phyloP scores from a whole-genome alignment of 495 filamentous ascomycete genomes.

The Articulospora tetracladia region DNA sequence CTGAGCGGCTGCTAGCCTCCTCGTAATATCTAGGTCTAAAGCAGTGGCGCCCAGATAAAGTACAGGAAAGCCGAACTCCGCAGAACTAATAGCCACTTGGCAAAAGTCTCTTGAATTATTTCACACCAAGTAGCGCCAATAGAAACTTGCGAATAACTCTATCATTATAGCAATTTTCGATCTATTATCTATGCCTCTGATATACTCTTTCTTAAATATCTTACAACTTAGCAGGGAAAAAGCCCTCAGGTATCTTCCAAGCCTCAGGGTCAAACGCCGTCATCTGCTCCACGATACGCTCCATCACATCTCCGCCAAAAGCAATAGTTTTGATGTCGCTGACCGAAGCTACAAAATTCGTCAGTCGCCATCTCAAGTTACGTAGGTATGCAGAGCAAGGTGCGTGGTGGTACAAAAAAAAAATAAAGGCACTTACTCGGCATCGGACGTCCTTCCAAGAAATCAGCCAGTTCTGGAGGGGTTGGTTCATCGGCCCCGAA shows the following conservation, averaged over 20 bases:
- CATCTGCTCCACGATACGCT: background rate
- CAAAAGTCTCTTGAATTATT: no score
- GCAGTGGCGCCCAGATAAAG: no score
- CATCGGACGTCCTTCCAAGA: background rate
- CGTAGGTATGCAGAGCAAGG: background rate
- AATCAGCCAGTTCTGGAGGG: background rate
- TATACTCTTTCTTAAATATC: background rate
- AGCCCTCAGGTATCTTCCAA: background rate
- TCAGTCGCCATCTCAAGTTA: background rate
- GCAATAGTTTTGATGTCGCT: background rate
- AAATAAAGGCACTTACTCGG: background rate
- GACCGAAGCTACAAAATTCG: background rate
- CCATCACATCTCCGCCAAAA: background rate
- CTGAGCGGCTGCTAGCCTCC: no score
- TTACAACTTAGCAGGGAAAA: background rate
- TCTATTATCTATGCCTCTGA: no score
- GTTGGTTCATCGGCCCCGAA: slow-evolving; percentile 24
- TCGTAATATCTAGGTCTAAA: no score
- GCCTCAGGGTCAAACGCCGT: background rate
- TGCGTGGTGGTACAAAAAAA: background rate
- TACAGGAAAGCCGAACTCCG: no score
- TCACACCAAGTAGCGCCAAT: no score
- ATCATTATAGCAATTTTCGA: no score
- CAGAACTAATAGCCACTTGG: no score
- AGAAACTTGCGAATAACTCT: no score